Evolutionary conservation across 108 stramenopile species (phyloP), one percentile per base, ranked within the genome.

Genomic region (Poteriospumella lacustris): DNA sequence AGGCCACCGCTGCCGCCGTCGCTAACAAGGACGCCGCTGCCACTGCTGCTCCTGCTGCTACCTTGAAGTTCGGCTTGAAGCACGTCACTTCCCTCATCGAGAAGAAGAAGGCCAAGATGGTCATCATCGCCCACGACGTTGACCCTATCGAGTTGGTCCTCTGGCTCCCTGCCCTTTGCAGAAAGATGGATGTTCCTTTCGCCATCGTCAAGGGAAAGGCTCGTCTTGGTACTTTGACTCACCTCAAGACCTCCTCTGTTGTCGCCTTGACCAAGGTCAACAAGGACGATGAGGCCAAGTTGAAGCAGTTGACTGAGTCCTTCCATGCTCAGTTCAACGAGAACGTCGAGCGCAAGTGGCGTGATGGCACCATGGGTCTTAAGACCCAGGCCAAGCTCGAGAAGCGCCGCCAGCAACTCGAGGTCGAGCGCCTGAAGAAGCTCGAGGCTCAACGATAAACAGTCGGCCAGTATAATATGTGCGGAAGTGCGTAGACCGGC

Each of bases 161-260:
- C 68, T 99, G 98, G 98, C 81, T 99, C 52, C 98, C 98, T 38
- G 95, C 96, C 1, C 92, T 99, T 15, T 99, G 98, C 94, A 89
- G 96, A 38, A 97, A 97, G 91, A 96, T 97, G 96, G 89, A 93
- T 42, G 91, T 99, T 76, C 98, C 98, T 34, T 99, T 94, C 89
- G 91, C 94, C 90, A 97, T 99, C 87, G 95, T 99, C 58, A 99
- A 99, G 91, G 92, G 94, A 84, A 97, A 97, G 95, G 93, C 92
- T 33, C 95, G 98, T 84, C 91, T 99, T 24, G 98, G 98, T 38
- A 92, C 96, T 39, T 87, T 99, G 26, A 93, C 93, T 60, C 95
- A 96, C 94, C 89, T 93, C 83, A 97, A 97, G 91, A 96, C 89
- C 42, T 87, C 93, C 44, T 93, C 96, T 68, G 90, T 81, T 41